Percentiles rank a stretch among this genome's conserved stretches.
Evolutionary conservation across 208 protist genomes (phyloP).

Genomic region (Leishmania aethiopica): DNA sequence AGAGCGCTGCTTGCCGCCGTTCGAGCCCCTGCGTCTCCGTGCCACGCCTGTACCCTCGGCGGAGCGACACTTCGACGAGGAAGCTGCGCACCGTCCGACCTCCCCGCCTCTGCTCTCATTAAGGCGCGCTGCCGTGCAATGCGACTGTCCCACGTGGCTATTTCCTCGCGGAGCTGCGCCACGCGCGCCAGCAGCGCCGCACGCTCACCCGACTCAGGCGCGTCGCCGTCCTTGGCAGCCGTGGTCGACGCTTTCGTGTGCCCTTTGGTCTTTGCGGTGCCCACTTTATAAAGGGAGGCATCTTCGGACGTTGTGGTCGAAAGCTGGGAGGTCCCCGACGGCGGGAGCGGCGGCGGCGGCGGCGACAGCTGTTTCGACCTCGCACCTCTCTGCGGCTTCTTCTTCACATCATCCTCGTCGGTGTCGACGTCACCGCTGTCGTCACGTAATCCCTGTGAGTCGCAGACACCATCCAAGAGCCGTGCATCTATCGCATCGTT

Average conservation of each 20-base stretch:
- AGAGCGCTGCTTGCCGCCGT: constrained; percentile 4
- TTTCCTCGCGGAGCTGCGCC: constrained; percentile 29
- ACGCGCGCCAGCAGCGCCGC: constrained; percentile 38
- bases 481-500: neutral
- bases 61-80: neutral
- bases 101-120: neutral
- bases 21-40: neutral
- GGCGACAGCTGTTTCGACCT: neutral
- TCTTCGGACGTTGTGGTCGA: neutral
- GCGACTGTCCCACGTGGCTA: constrained; percentile 36
- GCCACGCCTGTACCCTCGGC: neutral
- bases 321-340: neutral
- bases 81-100: neutral
- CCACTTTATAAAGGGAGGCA: neutral
- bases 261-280: neutral
- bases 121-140: constrained; percentile 25
- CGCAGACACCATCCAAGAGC: neutral
- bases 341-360: neutral
- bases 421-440: neutral
- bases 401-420: neutral
- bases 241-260: neutral
- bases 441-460: neutral
- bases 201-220: constrained; percentile 14
- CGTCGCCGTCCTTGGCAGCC: too few relatives aligned
- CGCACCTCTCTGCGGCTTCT: neutral